Evolutionary conservation across 768 basidiomycete genomes (phyloP).

Genomic region (Mycena polygramma): DNA sequence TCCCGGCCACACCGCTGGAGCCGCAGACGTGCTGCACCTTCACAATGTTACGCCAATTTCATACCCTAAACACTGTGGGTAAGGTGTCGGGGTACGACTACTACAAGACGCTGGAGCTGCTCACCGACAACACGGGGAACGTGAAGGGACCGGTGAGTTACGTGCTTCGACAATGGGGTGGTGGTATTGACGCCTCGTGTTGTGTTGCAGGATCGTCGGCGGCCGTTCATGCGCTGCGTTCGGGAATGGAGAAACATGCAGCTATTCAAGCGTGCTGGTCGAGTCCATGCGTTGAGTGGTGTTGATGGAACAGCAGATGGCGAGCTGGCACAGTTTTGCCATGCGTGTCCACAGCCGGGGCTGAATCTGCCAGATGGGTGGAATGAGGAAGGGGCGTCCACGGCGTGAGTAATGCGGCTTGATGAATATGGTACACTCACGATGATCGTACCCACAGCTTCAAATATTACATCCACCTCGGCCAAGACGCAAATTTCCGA

Average conservation of each 20-base stretch:
- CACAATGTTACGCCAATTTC: slow-evolving; percentile 45
- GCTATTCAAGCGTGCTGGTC: slow-evolving; percentile 33
- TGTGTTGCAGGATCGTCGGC: slow-evolving; percentile 37
- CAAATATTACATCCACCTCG: slow-evolving; percentile 44
- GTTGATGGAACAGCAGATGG: neutral
- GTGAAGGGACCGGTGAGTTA: no score
- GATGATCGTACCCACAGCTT: slow-evolving; percentile 33
- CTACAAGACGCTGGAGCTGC: neutral
- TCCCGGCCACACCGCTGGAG: slow-evolving; percentile 44
- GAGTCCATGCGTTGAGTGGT: slow-evolving; percentile 31
- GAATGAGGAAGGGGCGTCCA: no score
- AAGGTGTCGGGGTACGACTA: neutral
- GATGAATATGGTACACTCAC: no score
- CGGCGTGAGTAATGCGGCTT: neutral
- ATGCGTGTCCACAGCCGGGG: slow-evolving; percentile 43
- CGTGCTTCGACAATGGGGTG: no score
- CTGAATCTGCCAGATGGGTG: slow-evolving; percentile 44
- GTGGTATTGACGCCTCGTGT: no score
- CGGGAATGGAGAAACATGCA: slow-evolving; percentile 32
- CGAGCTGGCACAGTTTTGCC: slow-evolving; percentile 34
- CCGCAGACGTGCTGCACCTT: slow-evolving; percentile 49
- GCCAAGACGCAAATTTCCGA: neutral
- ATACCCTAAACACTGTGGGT: slow-evolving; percentile 45
- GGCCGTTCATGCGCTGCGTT: slow-evolving; percentile 23
- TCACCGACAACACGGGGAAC: neutral